Base-by-base conservation (phyloP, 108 stramenopile genomes). In the Nitzschia sp. region DNA sequence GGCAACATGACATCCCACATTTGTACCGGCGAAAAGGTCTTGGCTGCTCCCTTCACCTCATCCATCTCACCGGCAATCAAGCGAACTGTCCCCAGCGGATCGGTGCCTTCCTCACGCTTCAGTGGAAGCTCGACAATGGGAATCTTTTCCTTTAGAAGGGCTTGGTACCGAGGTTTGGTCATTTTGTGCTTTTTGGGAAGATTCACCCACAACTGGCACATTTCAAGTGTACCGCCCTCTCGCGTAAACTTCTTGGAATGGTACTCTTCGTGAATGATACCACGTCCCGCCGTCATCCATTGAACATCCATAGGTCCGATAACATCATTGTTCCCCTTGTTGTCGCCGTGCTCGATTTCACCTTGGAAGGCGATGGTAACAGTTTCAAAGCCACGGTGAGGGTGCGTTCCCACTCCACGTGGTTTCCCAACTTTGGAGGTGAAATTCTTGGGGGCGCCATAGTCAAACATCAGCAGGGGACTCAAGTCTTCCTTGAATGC, bases 271-370 rank as follows among this genome's bases (percentile, higher is more conserved):
- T 97, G 97, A 22, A 96, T 77, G n/a, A 97, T 91, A 0, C 97
- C 97, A 8, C 85, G 66, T 17, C 92, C 97, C 0, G 97, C 97
- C 1, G 97, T 97, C 93, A 97, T 96, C 95, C 95, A 97, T 78
- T 97, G 97, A 0, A 96, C 81, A 58, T 96, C 97, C 15, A 88
- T 88, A 11, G 82, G 59, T 19, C 74, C 77, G 77, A 94, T 94
- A 0, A 86, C 77, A 46, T 80, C 93, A 3, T 44, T 59, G 63
- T 95, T 92, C 6, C 93, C 95, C 41, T 73, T 60, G 45, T 80
- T 86, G 68, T 97, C 97, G 9, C 77, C 73, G 66, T 97, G 97
- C 47, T 96, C 92, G 2, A 96, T 80, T 64, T 93, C 86, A 57
- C 97, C 97, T 68, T 92, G 81, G 54, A 95, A 87, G 13, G 95